A percentile compares a stretch with the other conserved stretches of the same genome.
Evolutionary conservation across 1,284 basidiomycete genomes (phyloP).

Genomic region (Rhodofomes roseus): DNA sequence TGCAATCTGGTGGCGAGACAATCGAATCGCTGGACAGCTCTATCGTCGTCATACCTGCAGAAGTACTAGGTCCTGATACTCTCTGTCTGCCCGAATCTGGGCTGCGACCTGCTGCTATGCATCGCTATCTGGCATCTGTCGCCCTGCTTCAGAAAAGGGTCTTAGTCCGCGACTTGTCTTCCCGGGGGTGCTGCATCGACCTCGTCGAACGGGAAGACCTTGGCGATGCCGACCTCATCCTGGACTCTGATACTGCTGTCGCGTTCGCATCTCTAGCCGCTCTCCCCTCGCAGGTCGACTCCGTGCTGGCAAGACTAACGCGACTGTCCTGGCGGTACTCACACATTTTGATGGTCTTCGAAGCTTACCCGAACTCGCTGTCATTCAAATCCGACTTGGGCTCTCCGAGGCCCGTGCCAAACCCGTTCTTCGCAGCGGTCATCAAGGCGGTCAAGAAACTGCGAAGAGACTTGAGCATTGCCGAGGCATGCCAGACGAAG

Average conservation of each 20-base stretch:
- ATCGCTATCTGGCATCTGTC: conserved; percentile 66
- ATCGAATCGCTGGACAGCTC: neutral
- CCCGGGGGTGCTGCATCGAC: conserved; percentile 41
- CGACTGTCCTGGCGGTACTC: conserved; percentile 57
- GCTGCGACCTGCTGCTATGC: conserved; percentile 34
- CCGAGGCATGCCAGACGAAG: conserved; percentile 52
- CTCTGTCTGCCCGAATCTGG: conserved; percentile 38
- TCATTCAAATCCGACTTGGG: conserved; percentile 19
- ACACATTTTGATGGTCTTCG: conserved; percentile 55
- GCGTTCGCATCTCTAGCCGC: conserved; percentile 52
- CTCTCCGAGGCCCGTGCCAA: conserved; percentile 27
- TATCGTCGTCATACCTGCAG: conserved; percentile 28
- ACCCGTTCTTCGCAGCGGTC: conserved; percentile 55
- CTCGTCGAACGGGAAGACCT: conserved; percentile 61
- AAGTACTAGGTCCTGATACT: conserved; percentile 47
- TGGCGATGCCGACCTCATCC: conserved; percentile 50
- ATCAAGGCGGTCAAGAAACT: conserved; percentile 64
- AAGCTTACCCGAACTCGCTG: conserved; percentile 53
- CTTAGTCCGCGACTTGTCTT: conserved; percentile 47
- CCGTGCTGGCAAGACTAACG: conserved; percentile 36
- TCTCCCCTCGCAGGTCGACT: conserved; percentile 48
- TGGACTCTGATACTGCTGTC: conserved; percentile 55
- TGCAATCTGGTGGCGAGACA: neutral
- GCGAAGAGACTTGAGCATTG: conserved; percentile 53
- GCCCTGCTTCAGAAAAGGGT: conserved; percentile 62